Evolutionary conservation across 192 early-diverging fungal species (phyloP).

Genomic region (Gaertneriomyces sp.): DNA sequence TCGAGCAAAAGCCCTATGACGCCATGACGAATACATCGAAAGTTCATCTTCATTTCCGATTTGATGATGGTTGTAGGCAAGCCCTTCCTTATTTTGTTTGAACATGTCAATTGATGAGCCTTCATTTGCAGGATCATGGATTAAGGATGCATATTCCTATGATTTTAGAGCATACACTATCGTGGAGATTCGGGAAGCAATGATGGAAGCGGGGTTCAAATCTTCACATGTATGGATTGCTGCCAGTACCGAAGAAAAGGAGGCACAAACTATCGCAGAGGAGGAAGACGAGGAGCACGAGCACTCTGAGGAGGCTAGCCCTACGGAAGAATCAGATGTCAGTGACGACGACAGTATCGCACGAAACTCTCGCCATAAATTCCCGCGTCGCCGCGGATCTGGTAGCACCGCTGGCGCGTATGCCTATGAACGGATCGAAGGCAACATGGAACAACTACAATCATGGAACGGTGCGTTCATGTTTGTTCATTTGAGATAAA

Average conservation of each 20-base stretch:
- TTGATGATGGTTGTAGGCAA: slow-evolving; percentile 32
- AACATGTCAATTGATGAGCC: not conserved
- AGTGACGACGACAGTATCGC: not conserved
- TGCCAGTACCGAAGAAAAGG: slow-evolving; percentile 9
- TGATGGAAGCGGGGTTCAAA: slow-evolving; percentile 50
- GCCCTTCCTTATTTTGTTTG: not conserved
- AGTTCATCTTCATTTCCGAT: slow-evolving; percentile 38
- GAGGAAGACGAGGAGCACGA: slow-evolving; percentile 20
- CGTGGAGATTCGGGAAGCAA: slow-evolving; percentile 46
- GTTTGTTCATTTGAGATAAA: not conserved
- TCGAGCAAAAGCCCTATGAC: slow-evolving; percentile 41
- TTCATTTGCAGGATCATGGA: slow-evolving; percentile 25
- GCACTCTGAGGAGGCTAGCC: not conserved
- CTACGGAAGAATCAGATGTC: not conserved
- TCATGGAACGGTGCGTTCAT: slow-evolving; percentile 16
- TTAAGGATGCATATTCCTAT: slow-evolving; percentile 40
- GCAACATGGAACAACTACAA: not conserved
- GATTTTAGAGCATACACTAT: slow-evolving; percentile 41
- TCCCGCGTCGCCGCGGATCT: not conserved
- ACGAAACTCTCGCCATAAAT: not conserved
- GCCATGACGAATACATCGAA: slow-evolving; percentile 27
- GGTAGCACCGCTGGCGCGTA: slow-evolving; percentile 6
- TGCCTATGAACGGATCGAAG: slow-evolving; percentile 14
- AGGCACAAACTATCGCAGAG: not conserved
- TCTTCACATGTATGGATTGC: slow-evolving; percentile 40